phyloP scores from a whole-genome alignment of 306 rosid genomes.

The Alnus rubra region DNA sequence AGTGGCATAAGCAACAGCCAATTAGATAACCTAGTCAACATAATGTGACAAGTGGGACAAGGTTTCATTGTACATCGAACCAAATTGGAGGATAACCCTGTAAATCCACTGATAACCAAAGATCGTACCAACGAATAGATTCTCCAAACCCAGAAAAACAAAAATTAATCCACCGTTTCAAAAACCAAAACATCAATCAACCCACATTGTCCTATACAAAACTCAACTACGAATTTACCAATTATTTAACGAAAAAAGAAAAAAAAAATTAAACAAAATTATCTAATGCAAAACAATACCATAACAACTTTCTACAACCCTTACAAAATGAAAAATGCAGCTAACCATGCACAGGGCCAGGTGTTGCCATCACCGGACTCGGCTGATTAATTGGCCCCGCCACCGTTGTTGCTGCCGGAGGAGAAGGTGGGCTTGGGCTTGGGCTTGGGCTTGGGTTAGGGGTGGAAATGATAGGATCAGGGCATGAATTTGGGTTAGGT shows the following conservation, averaged over 20 bases:
- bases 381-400: slow-evolving; percentile 41
- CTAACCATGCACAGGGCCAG: slow-evolving; percentile 59
- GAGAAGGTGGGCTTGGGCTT: slow-evolving; percentile 26
- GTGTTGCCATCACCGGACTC: slow-evolving; percentile 39
- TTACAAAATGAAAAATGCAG: slow-evolving; percentile 16
- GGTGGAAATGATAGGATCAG: slow-evolving; percentile 5
- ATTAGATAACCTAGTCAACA: too few species aligned
- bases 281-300: neutral
- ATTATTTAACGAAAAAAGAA: neutral
- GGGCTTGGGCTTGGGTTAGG: slow-evolving; percentile 29
- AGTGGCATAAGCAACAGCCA: too few species aligned
- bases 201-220: too few species aligned
- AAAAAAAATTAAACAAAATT: neutral
- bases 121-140: too few species aligned
- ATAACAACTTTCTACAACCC: slow-evolving; percentile 9
- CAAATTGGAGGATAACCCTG: too few species aligned
- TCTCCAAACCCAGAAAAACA: too few species aligned
- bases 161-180: too few species aligned
- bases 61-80: too few species aligned
- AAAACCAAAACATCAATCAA: too few species aligned
- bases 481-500: slow-evolving; percentile 22
- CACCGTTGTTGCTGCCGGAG: slow-evolving; percentile 28
- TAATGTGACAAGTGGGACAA: too few species aligned
- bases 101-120: too few species aligned
- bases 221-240: too few species aligned